phyloP scores from a whole-genome alignment of 352 stramenopile genomes.

The Phytophthora lateralis region DNA sequence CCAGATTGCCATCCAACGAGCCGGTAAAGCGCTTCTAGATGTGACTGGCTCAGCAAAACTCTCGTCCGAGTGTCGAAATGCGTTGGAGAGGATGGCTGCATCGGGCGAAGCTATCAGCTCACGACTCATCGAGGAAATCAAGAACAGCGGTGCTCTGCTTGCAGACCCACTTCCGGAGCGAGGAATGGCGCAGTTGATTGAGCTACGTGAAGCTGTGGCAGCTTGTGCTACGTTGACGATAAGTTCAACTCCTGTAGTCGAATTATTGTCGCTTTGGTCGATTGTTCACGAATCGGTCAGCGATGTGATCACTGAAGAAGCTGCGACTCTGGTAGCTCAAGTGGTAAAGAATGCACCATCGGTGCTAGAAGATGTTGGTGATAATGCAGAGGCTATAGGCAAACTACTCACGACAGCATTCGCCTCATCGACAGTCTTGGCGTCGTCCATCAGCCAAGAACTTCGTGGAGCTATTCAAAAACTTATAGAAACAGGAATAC shows the following conservation, averaged over 20 bases:
- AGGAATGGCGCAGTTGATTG: constrained; percentile 9
- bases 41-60: constrained; percentile 1
- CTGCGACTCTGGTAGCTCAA: constrained; percentile 6
- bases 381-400: constrained; percentile 23
- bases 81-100: constrained; percentile 10
- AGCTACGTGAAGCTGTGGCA: constrained; percentile 34
- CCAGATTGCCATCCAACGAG: constrained; percentile 1
- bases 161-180: background rate
- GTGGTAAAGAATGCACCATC: background rate
- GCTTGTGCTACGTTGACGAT: constrained; percentile 13
- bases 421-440: constrained; percentile 27
- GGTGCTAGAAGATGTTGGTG: constrained; percentile 16
- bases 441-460: constrained; percentile 33
- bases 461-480: constrained; percentile 36
- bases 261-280: constrained; percentile 40
- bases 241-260: constrained; percentile 20
- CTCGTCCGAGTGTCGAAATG: constrained; percentile 7
- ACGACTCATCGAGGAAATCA: constrained; percentile 14
- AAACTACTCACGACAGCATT: constrained; percentile 31
- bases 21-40: constrained; percentile 9
- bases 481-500: constrained; percentile 23
- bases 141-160: constrained; percentile 3
- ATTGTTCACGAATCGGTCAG: constrained; percentile 34
- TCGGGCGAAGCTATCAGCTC: constrained; percentile 6
- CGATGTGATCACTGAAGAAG: constrained; percentile 24